Evolutionary conservation across 2,329 filamentous ascomycete genomes (phyloP).

Genomic region (Arthrinium phaeospermum): DNA sequence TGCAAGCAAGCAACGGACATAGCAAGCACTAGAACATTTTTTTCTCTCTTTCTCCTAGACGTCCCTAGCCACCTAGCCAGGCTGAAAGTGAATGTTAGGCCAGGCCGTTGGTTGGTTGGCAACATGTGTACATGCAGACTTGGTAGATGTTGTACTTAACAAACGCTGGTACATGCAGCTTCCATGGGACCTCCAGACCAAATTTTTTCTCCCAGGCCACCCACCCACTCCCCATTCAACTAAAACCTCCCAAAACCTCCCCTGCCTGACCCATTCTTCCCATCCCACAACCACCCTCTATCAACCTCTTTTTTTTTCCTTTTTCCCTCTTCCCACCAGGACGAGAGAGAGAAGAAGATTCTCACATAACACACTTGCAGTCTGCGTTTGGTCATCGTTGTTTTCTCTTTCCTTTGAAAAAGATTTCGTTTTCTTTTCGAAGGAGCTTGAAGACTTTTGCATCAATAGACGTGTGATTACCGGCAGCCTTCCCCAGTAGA

Average conservation of each 20-base stretch:
- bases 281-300: conserved; percentile 27
- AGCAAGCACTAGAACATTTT: conserved; percentile 11
- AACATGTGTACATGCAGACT: neutral
- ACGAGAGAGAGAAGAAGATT: conserved; percentile 24
- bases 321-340: conserved; percentile 30
- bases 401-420: conserved; percentile 53
- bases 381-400: conserved; percentile 38
- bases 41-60: neutral
- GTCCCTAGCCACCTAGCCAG: neutral
- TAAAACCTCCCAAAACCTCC: conserved; percentile 15
- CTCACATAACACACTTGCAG: conserved; percentile 31
- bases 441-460: conserved; percentile 45
- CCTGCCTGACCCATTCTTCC: conserved; percentile 21
- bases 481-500: conserved; percentile 21
- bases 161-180: neutral
- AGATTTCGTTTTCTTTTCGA: conserved; percentile 46
- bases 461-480: conserved; percentile 26
- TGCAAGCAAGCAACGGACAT: conserved; percentile 1
- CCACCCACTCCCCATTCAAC: conserved; percentile 9
- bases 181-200: conserved; percentile 2
- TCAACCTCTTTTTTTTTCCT: conserved; percentile 18
- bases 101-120: too few relatives aligned
- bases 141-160: neutral
- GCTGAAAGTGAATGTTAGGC: neutral
- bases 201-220: conserved; percentile 16